Conservation (phyloP, 768 basidiomycete species). For the Pulveroboletus sp. region DNA sequence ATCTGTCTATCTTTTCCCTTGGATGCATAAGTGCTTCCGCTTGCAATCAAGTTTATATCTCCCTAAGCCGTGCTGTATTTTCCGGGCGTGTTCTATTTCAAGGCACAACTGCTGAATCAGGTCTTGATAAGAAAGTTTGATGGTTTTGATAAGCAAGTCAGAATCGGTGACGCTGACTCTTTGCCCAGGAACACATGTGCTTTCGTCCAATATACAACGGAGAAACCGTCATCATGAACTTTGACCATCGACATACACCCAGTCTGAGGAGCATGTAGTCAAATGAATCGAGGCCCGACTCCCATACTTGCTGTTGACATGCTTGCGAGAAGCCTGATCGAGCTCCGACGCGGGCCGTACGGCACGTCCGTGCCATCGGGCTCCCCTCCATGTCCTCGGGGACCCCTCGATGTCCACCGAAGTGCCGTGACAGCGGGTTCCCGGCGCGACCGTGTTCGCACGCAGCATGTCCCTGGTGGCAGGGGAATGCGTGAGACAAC, state of each 20-base stretch:
- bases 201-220: background rate
- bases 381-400: constrained; percentile 52
- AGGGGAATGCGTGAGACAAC: constrained; percentile 47
- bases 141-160: constrained; percentile 2
- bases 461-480: constrained; percentile 55
- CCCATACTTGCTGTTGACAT: constrained; percentile 31
- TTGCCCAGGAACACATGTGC: background rate
- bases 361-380: constrained; percentile 46
- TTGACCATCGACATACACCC: constrained; percentile 8
- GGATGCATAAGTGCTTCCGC: background rate
- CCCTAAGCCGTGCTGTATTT: background rate
- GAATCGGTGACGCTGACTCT: constrained; percentile 1
- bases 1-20: background rate
- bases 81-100: background rate
- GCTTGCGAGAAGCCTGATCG: constrained; percentile 40
- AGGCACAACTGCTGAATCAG: background rate
- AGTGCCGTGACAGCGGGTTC: constrained; percentile 57
- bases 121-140: constrained; percentile 8
- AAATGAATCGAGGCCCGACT: background rate
- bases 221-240: constrained; percentile 6
- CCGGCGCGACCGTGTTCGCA: constrained; percentile 50
- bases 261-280: constrained; percentile 5
- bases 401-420: constrained; percentile 50
- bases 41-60: constrained; percentile 1
- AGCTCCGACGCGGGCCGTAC: constrained; percentile 52